Base-by-base conservation (phyloP, 306 rosid species). In the Ziziphus jujuba region DNA sequence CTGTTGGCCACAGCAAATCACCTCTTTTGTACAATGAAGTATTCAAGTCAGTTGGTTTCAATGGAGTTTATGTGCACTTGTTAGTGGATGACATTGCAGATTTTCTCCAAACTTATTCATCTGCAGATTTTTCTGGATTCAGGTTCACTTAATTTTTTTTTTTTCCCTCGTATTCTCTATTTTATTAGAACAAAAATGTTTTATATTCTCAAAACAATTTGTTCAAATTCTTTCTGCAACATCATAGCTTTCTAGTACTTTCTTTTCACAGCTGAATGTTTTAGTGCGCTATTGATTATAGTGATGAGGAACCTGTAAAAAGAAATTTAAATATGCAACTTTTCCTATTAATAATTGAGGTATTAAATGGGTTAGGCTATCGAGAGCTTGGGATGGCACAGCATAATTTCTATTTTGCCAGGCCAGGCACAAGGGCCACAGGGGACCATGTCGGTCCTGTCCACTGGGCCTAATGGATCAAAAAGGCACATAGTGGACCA, bases 1-100 rank as follows among this genome's bases (percentile, higher is more conserved):
- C 97, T 20, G 89, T 93, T 24, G 8, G 84, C 84, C 96, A 93
- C 84, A 93, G 99, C 79, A 93, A 93, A 80, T 84, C 97, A 50
- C 97, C 97, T 67, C 45, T 71, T 22, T 61, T 90, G 71, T 82
- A 15, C 79, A 93, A 93, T 73, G 82, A 78, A 72, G 89, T 83
- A 70, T 93, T 88, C 89, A 93, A 93, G 75, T 81, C 85, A 38
- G 72, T 86, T 61, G 89, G 96, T 66, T 73, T 88, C 65, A 59
- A 88, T 69, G 97, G 87, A 58, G 86, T 93, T 75, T 93, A 56
- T 80, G 79, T 93, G 24, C 89, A 65, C 78, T 82, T 90, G 61
- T 79, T 93, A 90, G 97, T 93, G 28, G 97, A 93, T 67, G 95
- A 93, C 67, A 59, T 87, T 55, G 85, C 85, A 76, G 83, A 75